Conservation (phyloP, 1,284 basidiomycete genomes). For the Ceratobasidium sp. region DNA sequence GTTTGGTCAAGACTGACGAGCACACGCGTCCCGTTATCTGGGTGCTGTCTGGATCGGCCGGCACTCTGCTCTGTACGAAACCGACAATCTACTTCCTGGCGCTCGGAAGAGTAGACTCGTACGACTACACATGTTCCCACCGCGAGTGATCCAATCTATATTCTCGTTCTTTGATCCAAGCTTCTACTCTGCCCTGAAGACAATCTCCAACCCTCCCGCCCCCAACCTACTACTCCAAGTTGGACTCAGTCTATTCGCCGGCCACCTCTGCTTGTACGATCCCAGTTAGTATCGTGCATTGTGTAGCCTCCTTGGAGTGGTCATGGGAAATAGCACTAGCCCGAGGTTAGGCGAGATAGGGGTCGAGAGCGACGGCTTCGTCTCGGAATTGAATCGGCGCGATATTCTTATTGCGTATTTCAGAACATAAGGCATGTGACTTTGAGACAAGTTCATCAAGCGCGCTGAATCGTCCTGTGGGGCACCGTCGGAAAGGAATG, state of each 20-base stretch:
- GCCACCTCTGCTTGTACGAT: constrained; percentile 60
- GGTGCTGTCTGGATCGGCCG: constrained; percentile 57
- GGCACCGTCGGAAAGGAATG: constrained; percentile 25
- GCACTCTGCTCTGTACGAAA: constrained; percentile 62
- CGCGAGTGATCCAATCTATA: constrained; percentile 59
- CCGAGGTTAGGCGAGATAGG: no score
- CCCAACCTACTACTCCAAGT: neutral
- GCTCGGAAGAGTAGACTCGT: constrained; percentile 58
- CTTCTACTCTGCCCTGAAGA: constrained; percentile 49
- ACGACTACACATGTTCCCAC: constrained; percentile 63
- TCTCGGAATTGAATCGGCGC: neutral
- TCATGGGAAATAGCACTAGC: no score
- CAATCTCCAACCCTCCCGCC: neutral
- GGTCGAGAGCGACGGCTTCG: no score
- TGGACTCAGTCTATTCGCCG: constrained; percentile 63
- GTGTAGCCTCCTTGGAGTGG: no score
- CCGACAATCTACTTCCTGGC: constrained; percentile 59
- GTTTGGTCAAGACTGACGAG: constrained; percentile 1
- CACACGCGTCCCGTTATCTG: constrained; percentile 54
- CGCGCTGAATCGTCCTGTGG: neutral
- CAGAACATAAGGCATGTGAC: neutral
- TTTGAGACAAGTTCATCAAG: neutral
- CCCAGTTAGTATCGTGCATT: constrained; percentile 56
- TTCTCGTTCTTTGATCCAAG: constrained; percentile 55
- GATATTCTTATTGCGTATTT: neutral